Percentiles rank a stretch among this genome's conserved stretches.
Evolutionary conservation across 2,329 filamentous ascomycete genomes (phyloP).

Genomic region (Purpureocillium takamizusanense): DNA sequence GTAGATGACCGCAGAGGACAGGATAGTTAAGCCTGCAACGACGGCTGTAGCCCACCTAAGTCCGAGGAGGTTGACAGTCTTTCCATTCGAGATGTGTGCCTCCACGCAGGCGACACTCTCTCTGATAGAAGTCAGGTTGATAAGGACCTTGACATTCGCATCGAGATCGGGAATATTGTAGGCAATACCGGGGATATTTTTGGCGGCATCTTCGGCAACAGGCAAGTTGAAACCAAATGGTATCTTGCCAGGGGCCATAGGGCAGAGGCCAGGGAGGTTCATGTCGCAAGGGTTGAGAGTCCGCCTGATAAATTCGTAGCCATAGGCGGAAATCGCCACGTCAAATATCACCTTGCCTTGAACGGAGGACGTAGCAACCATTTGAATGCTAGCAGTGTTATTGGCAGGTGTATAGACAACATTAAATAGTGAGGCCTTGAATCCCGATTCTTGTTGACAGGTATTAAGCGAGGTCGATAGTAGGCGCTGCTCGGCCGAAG

Average conservation of each 20-base stretch:
- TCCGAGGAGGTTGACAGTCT: constrained; percentile 78
- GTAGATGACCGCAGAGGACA: constrained; percentile 78
- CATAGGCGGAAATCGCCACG: constrained; percentile 34
- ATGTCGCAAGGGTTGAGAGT: constrained; percentile 64
- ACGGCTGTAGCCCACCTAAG: constrained; percentile 85
- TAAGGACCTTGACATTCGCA: constrained; percentile 69
- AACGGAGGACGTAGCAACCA: constrained; percentile 68
- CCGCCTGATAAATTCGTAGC: constrained; percentile 55
- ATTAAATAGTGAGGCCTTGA: constrained; percentile 77
- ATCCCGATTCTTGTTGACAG: constrained; percentile 70
- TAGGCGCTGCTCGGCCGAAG: too few relatives aligned
- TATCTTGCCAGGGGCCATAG: constrained; percentile 78
- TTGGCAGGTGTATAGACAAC: constrained; percentile 66
- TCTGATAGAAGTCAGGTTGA: constrained; percentile 57
- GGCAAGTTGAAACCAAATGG: constrained; percentile 65
- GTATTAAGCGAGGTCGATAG: constrained; percentile 62
- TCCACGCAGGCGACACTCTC: constrained; percentile 74
- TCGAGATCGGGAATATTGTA: constrained; percentile 88
- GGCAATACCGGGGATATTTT: constrained; percentile 67
- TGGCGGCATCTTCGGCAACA: constrained; percentile 46
- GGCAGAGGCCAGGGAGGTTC: constrained; percentile 68
- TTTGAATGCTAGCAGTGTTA: constrained; percentile 56
- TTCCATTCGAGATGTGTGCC: constrained; percentile 77
- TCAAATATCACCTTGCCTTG: constrained; percentile 57
- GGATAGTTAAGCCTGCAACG: constrained; percentile 72